phyloP scores from a whole-genome alignment of 2,329 filamentous ascomycete species.

The Sporothrix globosa region DNA sequence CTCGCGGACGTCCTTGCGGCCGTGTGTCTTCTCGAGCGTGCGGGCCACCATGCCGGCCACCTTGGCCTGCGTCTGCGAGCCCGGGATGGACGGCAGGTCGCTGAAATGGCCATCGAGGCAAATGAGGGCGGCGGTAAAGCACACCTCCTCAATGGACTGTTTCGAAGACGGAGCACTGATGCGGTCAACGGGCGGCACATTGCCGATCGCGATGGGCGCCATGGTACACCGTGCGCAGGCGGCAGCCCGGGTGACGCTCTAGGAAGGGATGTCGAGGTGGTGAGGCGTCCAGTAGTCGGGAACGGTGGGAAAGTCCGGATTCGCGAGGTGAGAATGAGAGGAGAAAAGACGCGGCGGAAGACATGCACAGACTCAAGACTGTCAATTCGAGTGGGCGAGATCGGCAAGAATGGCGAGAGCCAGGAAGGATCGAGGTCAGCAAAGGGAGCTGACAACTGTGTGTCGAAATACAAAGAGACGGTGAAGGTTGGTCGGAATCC shows the following conservation, averaged over 20 bases:
- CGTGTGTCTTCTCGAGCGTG: slow-evolving; percentile 67
- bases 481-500: slow-evolving; percentile 1
- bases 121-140: slow-evolving; percentile 63
- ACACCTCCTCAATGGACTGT: slow-evolving; percentile 65
- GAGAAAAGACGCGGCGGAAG: background rate
- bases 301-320: background rate
- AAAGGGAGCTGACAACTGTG: background rate
- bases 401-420: background rate
- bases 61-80: slow-evolving; percentile 57
- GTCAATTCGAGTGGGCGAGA: background rate
- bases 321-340: background rate
- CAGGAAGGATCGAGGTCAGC: background rate
- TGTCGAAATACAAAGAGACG: slow-evolving; percentile 10
- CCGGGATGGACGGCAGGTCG: slow-evolving; percentile 57
- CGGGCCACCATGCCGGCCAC: slow-evolving; percentile 62
- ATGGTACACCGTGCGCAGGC: slow-evolving; percentile 31
- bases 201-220: slow-evolving; percentile 36
- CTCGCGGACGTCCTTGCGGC: slow-evolving; percentile 64
- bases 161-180: slow-evolving; percentile 37
- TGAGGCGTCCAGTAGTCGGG: background rate
- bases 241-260: background rate
- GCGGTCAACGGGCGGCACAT: slow-evolving; percentile 37
- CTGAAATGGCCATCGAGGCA: slow-evolving; percentile 65
- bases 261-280: background rate
- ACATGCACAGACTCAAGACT: background rate